Evolutionary conservation across 768 basidiomycete genomes (phyloP).

Genomic region (Lentinula raphanica): DNA sequence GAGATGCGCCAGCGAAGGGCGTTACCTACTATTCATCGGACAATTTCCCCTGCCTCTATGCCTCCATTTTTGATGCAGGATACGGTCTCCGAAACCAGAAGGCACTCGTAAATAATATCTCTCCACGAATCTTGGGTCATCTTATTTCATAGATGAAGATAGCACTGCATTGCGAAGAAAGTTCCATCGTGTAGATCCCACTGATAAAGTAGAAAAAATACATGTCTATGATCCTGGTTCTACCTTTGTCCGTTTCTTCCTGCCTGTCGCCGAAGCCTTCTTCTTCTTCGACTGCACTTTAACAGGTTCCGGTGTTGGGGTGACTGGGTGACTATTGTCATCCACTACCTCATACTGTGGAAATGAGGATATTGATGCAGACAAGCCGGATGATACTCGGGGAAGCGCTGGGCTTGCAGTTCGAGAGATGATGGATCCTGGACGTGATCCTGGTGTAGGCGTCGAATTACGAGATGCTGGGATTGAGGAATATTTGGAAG

Average conservation of each 20-base stretch:
- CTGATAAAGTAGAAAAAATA: too few relatives aligned
- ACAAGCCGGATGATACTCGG: conserved; percentile 16
- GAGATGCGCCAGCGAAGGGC: too few relatives aligned
- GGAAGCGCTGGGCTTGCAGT: conserved; percentile 25
- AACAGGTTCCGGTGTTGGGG: conserved; percentile 64
- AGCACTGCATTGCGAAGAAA: too few relatives aligned
- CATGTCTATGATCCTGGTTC: background rate
- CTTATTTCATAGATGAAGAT: too few relatives aligned
- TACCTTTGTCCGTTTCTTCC: conserved; percentile 59
- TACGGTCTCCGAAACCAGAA: too few relatives aligned
- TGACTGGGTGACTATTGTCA: conserved; percentile 42
- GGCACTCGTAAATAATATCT: too few relatives aligned
- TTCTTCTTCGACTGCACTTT: conserved; percentile 74
- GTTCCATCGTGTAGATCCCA: too few relatives aligned
- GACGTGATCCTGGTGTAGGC: conserved; percentile 20
- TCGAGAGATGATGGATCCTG: conserved; percentile 12
- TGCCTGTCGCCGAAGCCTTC: conserved; percentile 37
- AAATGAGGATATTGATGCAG: conserved; percentile 29
- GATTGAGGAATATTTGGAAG: conserved; percentile 9
- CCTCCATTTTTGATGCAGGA: too few relatives aligned
- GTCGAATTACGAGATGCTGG: conserved; percentile 19
- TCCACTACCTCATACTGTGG: conserved; percentile 50
- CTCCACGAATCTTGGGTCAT: too few relatives aligned
- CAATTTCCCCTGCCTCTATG: too few relatives aligned
- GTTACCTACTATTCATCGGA: too few relatives aligned